phyloP scores from a whole-genome alignment of 257 asterid species.

The Euphrasia confusa region DNA sequence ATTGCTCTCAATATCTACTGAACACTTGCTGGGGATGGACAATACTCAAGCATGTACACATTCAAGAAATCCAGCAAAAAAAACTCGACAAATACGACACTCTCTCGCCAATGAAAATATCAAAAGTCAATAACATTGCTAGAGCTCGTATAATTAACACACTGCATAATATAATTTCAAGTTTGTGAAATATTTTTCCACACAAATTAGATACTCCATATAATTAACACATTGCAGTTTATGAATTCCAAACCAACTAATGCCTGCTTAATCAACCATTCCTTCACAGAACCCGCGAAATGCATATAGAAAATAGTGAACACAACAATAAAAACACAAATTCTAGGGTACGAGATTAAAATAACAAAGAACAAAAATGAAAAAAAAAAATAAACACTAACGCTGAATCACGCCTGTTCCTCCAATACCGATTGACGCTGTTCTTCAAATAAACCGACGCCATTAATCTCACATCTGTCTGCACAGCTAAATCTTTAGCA shows the following conservation, averaged over 20 bases:
- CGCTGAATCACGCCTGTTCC: conserved; percentile 75
- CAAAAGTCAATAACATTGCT: conserved; percentile 13
- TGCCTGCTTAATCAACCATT: not conserved
- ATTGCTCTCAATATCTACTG: conserved; percentile 11
- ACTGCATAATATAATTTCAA: too few species aligned
- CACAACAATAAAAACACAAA: not conserved
- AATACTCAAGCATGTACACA: not conserved
- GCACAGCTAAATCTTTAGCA: conserved; percentile 64
- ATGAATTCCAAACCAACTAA: not conserved
- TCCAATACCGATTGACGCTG: conserved; percentile 79
- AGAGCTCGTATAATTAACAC: not conserved
- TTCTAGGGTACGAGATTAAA: conserved; percentile 6
- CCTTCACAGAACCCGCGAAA: not conserved
- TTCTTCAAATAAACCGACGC: conserved; percentile 91
- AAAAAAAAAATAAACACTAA: conserved; percentile 47
- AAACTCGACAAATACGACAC: conserved; percentile 12
- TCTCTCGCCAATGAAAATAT: conserved; percentile 13
- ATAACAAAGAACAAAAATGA: conserved; percentile 1
- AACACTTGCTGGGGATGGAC: not conserved
- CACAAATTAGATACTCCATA: not conserved
- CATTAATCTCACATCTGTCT: conserved; percentile 74
- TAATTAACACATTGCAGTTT: not conserved
- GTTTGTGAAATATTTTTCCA: not conserved
- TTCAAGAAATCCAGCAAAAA: conserved; percentile 5
- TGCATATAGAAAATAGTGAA: not conserved